These are phyloP conservation scores for Aspergillus tanneri DNA, from an alignment of 2,329 filamentous ascomycete genomes.

Conservation along the genomic window DNA sequence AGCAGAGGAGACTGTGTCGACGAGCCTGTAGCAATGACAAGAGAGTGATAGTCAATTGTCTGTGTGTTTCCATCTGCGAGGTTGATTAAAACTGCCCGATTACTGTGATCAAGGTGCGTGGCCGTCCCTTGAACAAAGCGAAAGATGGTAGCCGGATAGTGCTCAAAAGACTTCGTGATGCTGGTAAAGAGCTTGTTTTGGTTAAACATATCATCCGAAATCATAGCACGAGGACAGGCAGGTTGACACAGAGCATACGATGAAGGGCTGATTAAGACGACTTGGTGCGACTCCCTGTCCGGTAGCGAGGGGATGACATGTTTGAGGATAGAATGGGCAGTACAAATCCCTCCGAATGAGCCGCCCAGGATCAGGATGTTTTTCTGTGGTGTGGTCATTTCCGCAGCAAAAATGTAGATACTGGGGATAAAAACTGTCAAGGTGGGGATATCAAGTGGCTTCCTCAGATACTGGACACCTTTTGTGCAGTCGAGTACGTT, in stretches of 20 bases:
- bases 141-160: conserved; percentile 42
- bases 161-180: conserved; percentile 40
- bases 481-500: too few species aligned
- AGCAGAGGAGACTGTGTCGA: conserved; percentile 49
- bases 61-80: conserved; percentile 1
- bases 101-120: conserved; percentile 10
- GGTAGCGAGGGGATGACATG: conserved; percentile 49
- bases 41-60: conserved; percentile 42
- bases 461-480: too few species aligned
- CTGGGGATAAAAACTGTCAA: too few species aligned
- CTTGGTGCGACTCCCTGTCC: conserved; percentile 37
- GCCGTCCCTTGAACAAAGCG: conserved; percentile 47
- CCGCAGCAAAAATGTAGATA: too few species aligned
- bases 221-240: conserved; percentile 49
- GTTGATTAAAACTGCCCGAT: conserved; percentile 33
- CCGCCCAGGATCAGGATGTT: conserved; percentile 55
- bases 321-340: conserved; percentile 55
- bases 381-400: background rate
- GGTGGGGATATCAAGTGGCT: too few species aligned
- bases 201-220: conserved; percentile 47
- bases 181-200: conserved; percentile 48
- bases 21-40: conserved; percentile 52
- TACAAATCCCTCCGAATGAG: conserved; percentile 53
- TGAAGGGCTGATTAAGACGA: conserved; percentile 48
- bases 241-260: conserved; percentile 45